These are phyloP conservation scores for Phytophthora rubi DNA, from an alignment of 352 stramenopile species.

Conservation along the genomic window DNA sequence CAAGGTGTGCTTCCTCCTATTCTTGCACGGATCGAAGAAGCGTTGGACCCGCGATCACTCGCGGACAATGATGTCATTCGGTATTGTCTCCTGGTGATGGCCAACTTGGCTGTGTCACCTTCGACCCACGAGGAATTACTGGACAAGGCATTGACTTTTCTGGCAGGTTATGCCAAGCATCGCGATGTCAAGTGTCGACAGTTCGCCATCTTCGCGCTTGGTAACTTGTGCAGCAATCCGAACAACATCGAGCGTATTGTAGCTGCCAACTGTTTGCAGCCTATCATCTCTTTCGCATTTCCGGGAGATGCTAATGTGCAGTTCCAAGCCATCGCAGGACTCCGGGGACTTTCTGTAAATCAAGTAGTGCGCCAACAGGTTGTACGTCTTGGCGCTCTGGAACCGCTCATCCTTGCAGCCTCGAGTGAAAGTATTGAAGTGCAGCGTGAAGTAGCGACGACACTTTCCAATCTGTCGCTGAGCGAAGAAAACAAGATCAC, in stretches of 20 bases:
- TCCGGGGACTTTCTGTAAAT: constrained; percentile 94
- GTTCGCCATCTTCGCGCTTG: constrained; percentile 95
- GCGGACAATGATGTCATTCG: constrained; percentile 95
- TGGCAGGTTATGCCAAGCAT: constrained; percentile 94
- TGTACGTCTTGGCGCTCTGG: constrained; percentile 91
- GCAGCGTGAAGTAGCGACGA: constrained; percentile 95
- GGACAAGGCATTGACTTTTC: constrained; percentile 77
- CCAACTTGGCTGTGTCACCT: constrained; percentile 91
- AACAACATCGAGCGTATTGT: constrained; percentile 92
- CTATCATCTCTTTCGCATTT: constrained; percentile 95
- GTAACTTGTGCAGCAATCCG: constrained; percentile 95
- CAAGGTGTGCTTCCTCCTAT: constrained; percentile 90
- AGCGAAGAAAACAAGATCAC: constrained; percentile 97
- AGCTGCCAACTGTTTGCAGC: constrained; percentile 87
- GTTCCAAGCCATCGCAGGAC: constrained; percentile 95
- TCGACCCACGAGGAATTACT: constrained; percentile 88
- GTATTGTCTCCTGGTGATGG: constrained; percentile 94
- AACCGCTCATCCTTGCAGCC: constrained; percentile 94
- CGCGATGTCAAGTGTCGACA: constrained; percentile 97
- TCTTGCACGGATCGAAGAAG: constrained; percentile 87
- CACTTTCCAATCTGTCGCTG: constrained; percentile 95
- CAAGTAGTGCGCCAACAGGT: constrained; percentile 90
- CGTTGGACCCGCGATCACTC: constrained; percentile 91
- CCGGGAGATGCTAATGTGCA: constrained; percentile 94
- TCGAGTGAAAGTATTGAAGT: constrained; percentile 93